A percentile compares a stretch with the other conserved stretches of the same genome.
These are phyloP conservation scores for Mortierella sp. DNA, from an alignment of 371 early-diverging fungal genomes.

Conservation along the genomic window DNA sequence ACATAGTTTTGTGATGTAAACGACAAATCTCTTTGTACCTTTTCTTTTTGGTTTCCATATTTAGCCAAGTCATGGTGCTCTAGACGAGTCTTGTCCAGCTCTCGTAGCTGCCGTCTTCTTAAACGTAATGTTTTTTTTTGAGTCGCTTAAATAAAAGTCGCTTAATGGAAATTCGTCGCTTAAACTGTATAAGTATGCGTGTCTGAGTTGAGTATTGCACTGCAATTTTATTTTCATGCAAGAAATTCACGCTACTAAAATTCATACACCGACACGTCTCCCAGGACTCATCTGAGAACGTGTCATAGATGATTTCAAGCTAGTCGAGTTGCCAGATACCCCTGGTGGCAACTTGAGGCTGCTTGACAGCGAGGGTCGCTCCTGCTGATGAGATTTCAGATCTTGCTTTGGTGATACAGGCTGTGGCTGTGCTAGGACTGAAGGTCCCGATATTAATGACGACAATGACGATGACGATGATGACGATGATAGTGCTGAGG, in stretches of 20 bases:
- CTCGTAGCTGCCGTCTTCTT: no score
- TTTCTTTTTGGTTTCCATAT: no score
- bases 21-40: no score
- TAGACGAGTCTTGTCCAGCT: no score
- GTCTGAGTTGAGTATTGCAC: background rate
- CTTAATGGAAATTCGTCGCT: no score
- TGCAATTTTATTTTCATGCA: background rate
- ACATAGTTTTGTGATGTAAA: background rate
- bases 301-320: background rate
- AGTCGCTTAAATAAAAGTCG: no score
- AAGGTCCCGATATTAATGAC: background rate
- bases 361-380: constrained; percentile 3
- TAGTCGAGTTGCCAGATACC: background rate
- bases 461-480: constrained; percentile 4
- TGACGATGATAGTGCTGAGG: background rate
- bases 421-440: background rate
- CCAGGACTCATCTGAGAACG: constrained; percentile 5
- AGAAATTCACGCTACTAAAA: no score
- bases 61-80: no score
- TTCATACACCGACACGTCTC: constrained; percentile 4
- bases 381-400: background rate
- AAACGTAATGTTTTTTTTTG: no score
- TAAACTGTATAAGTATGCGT: no score
- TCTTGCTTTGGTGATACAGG: constrained; percentile 11
- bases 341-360: constrained; percentile 15